Base-by-base conservation (phyloP, 495 filamentous ascomycete genomes). In the Podospora conica region DNA sequence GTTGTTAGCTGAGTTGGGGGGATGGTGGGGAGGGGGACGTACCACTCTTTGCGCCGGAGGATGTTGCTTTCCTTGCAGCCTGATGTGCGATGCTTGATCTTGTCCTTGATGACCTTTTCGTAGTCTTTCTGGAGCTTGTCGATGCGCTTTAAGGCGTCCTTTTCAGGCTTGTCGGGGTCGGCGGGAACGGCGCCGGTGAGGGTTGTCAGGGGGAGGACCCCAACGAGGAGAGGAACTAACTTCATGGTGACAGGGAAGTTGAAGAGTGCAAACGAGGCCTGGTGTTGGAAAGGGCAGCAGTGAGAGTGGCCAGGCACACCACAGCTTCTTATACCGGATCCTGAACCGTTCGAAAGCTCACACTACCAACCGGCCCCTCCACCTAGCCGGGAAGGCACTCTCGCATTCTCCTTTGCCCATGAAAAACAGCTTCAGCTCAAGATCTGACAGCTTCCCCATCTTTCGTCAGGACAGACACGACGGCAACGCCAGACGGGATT, bases 31-130 rank as follows among this genome's bases (percentile, higher is more conserved):
- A 18, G 18, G 27, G 11, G 7, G 29, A 53, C 29, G 20, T 24
- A 61, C 69, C 66, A 70, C 27, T 70, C 66, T 12, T 60, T 66
- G 60, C 69, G 66, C 4, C 18, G 27, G 3, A 55, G 60, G 58
- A 70, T 63, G 48, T 22, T 68, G 9, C 61, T 23, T 4, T 8
- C 18, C 0, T 60, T 68, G 15, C 66, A 70, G 24, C 66, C 69
- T 3, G 63, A 61, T 9, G 40, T 63, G 60, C 63, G 63, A 7
- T 24, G 22, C 22, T 58, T 57, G 60, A 70, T 68, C 25, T 24
- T 27, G 20, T 25, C 33, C 0, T 54, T n/a, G 18, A 68, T 64
- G 53, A 65, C 15, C 22, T 68, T 33, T 3, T 68, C 55, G 57
- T 70, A 70, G 18, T 56, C n/a, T 4, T 53, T 60, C 27, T 67